Percentiles rank a stretch among this genome's conserved stretches.
These are phyloP conservation scores for Penicillium sp. DNA, from an alignment of 2,329 filamentous ascomycete species.

Conservation along the genomic window DNA sequence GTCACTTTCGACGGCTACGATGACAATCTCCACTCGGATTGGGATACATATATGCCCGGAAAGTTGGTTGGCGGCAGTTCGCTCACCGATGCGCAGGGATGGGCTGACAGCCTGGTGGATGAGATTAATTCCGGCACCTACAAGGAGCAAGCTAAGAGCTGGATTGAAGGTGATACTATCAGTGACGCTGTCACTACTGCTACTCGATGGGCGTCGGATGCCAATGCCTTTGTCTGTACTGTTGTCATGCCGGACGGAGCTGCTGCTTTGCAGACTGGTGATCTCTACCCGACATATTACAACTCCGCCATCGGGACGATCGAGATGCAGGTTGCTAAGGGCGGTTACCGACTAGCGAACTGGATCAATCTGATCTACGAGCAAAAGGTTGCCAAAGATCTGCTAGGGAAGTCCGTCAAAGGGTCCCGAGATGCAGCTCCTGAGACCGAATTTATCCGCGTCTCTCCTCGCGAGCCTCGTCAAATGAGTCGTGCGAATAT, in stretches of 20 bases:
- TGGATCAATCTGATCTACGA: conserved; percentile 30
- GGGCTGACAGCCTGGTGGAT: conserved; percentile 16
- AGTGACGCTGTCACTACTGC: conserved; percentile 48
- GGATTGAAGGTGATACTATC: conserved; percentile 52
- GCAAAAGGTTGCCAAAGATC: conserved; percentile 10
- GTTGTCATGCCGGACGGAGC: conserved; percentile 56
- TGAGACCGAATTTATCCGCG: conserved; percentile 4
- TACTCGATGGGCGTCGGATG: conserved; percentile 57
- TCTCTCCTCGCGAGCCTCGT: conserved; percentile 8
- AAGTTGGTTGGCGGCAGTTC: conserved; percentile 50
- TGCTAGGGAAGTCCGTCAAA: conserved; percentile 1
- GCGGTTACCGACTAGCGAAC: conserved; percentile 58
- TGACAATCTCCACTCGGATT: conserved; percentile 63
- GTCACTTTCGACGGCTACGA: conserved; percentile 52
- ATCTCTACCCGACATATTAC: conserved; percentile 56
- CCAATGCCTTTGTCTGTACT: conserved; percentile 58
- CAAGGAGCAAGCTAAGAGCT: conserved; percentile 41
- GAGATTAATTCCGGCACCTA: conserved; percentile 36
- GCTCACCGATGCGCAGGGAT: conserved; percentile 26
- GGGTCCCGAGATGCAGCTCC: neutral
- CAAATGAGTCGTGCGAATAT: conserved; percentile 14
- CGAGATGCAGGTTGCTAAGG: conserved; percentile 58
- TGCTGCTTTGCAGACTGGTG: conserved; percentile 49
- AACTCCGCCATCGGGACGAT: conserved; percentile 44
- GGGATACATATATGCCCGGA: conserved; percentile 63